Base-by-base conservation (phyloP, 139 green algal species). In the Coelastrella sp. region DNA sequence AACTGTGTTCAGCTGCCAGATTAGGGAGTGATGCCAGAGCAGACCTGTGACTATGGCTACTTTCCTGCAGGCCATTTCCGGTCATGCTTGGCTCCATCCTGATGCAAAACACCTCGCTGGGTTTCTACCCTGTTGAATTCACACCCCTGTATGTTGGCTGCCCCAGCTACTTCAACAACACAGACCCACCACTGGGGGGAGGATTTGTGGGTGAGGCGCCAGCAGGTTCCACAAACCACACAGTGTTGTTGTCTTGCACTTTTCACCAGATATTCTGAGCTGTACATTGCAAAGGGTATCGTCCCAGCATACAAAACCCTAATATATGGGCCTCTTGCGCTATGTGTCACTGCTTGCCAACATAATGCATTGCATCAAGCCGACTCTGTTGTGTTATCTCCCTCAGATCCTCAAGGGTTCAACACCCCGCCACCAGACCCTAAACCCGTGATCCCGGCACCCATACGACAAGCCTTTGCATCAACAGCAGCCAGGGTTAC, bases 31-130 rank as follows among this genome's bases (percentile, higher is more conserved):
- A 12, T 15, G 63, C 5, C 14, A 15, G 12, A 70, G 14, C 63
- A 70, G 5, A 70, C 63, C 11, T 20, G 14, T 70, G 11, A 6
- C 84, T 35, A 17, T 80, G 49, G 7, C 8, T 70, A 14, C 56
- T 49, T 49, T 20, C 63, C 63, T 70, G 63, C 90, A 89, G 90
- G 19, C 72, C 91, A 63, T 93, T 90, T 79, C 91, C 91, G 19
- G 85, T 93, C 57, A 87, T 93, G 56, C 65, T 91, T 24, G 91
- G 85, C 6, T 70, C 91, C 82, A 88, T 93, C 63, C 56, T 93
- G 82, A 65, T 72, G 0, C 22, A 72, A 4, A 27, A 90, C 5
- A 89, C 87, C 10, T 15, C 57, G 19, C 82, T 83, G 27, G 61
- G 83, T 27, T 93, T 90, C 82, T 91, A 88, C 75, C 87, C 91